Percentiles rank a stretch among this genome's conserved stretches.
These are phyloP conservation scores for Candida quercuum DNA, from an alignment of 805 yeast genomes.

Conservation along the genomic window DNA sequence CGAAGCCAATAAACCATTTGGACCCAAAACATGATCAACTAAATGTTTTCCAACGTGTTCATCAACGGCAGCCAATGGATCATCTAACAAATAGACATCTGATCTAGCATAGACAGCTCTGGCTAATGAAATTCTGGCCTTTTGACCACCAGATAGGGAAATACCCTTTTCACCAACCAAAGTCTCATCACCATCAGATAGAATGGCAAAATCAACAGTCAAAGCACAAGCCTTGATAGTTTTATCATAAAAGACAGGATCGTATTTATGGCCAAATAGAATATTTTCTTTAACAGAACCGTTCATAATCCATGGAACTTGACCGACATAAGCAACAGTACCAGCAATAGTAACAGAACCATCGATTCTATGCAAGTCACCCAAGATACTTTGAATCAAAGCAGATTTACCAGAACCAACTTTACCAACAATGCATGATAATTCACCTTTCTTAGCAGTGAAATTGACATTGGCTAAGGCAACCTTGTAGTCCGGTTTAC, in stretches of 20 bases:
- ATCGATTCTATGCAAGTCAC: slow-evolving; percentile 70
- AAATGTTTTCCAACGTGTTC: slow-evolving; percentile 92
- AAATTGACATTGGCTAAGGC: slow-evolving; percentile 63
- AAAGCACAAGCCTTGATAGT: slow-evolving; percentile 89
- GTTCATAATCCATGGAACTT: slow-evolving; percentile 96
- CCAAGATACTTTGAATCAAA: slow-evolving; percentile 70
- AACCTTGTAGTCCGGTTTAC: slow-evolving; percentile 62
- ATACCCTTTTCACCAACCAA: slow-evolving; percentile 97
- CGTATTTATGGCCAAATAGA: slow-evolving; percentile 81
- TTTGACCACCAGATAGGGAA: slow-evolving; percentile 95
- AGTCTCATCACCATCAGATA: slow-evolving; percentile 88
- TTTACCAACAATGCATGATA: slow-evolving; percentile 81
- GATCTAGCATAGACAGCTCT: slow-evolving; percentile 95
- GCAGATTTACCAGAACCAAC: slow-evolving; percentile 93
- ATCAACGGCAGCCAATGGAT: slow-evolving; percentile 93
- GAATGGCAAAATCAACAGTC: slow-evolving; percentile 64
- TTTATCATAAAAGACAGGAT: slow-evolving; percentile 71
- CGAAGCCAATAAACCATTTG: slow-evolving; percentile 65
- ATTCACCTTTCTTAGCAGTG: slow-evolving; percentile 64
- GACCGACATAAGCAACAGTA: slow-evolving; percentile 82
- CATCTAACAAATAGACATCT: slow-evolving; percentile 86
- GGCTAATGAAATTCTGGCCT: slow-evolving; percentile 91
- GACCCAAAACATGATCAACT: slow-evolving; percentile 77
- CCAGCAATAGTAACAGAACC: slow-evolving; percentile 77
- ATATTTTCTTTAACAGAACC: slow-evolving; percentile 90